These are phyloP conservation scores for Phytophthora pini DNA, from an alignment of 352 stramenopile species.

Conservation along the genomic window DNA sequence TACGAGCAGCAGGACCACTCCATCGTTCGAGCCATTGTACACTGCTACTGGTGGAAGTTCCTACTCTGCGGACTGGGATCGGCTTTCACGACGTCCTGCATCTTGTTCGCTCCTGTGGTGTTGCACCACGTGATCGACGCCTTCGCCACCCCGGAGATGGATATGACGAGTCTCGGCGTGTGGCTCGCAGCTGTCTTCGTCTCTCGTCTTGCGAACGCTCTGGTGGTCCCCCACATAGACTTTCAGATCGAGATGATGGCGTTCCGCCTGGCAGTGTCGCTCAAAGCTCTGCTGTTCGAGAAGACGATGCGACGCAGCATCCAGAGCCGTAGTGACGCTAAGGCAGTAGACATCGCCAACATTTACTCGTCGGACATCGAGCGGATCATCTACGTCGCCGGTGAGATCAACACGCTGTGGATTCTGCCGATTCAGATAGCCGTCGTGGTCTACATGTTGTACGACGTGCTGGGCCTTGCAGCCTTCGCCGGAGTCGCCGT, in stretches of 20 bases:
- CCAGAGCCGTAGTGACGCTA: slow-evolving; percentile 12
- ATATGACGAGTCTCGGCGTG: slow-evolving; percentile 25
- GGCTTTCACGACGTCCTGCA: slow-evolving; percentile 17
- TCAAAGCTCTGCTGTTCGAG: slow-evolving; percentile 47
- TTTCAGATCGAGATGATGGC: slow-evolving; percentile 38
- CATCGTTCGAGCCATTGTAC: slow-evolving; percentile 29
- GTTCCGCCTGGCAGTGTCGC: slow-evolving; percentile 29
- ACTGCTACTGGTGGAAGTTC: slow-evolving; percentile 31
- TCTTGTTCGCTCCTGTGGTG: slow-evolving; percentile 45
- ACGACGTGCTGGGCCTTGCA: slow-evolving; percentile 34
- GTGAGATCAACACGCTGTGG: slow-evolving; percentile 54
- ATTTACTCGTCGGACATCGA: slow-evolving; percentile 46
- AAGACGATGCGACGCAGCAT: slow-evolving; percentile 34
- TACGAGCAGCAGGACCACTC: slow-evolving; percentile 21
- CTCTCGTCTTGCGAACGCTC: slow-evolving; percentile 37
- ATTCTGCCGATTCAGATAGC: slow-evolving; percentile 50
- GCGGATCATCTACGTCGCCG: slow-evolving; percentile 38
- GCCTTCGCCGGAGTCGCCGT: slow-evolving; percentile 53
- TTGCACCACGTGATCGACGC: slow-evolving; percentile 49
- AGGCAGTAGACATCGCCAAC: slow-evolving; percentile 46
- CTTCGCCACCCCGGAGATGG: slow-evolving; percentile 32
- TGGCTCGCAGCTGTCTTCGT: slow-evolving; percentile 49
- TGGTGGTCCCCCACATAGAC: slow-evolving; percentile 33
- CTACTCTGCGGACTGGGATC: slow-evolving; percentile 26
- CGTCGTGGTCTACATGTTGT: slow-evolving; percentile 47